Evolutionary conservation across 768 basidiomycete species (phyloP).

Genomic region (Cystofilobasidium bisporidii): DNA sequence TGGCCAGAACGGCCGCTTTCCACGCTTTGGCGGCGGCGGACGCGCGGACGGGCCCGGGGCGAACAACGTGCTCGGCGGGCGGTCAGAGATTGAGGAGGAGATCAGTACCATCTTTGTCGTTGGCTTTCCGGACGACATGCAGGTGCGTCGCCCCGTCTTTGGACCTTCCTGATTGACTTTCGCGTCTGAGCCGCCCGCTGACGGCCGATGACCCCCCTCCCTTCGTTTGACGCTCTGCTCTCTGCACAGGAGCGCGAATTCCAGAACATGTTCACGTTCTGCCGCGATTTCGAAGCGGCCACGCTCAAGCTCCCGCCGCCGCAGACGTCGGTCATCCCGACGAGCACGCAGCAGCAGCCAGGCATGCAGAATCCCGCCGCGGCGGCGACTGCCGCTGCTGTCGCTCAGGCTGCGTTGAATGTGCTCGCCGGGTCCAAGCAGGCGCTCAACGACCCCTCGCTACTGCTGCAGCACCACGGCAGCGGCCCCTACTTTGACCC

Average conservation of each 20-base stretch:
- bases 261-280: conserved; percentile 98
- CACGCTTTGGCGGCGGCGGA: conserved; percentile 1
- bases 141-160: conserved; percentile 54
- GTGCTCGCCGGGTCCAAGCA: neutral
- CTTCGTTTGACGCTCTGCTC: conserved; percentile 20
- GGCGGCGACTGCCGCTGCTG: conserved; percentile 5
- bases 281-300: conserved; percentile 88
- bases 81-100: conserved; percentile 50
- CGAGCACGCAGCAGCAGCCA: conserved; percentile 2
- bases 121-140: conserved; percentile 98
- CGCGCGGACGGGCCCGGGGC: neutral
- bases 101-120: conserved; percentile 97
- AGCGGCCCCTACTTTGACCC: conserved; percentile 15
- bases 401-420: conserved; percentile 4
- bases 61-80: conserved; percentile 27
- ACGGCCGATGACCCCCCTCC: too few species aligned
- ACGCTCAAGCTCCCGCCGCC: conserved; percentile 78
- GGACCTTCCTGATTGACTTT: too few species aligned
- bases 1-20: conserved; percentile 7
- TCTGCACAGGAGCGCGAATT: conserved; percentile 83
- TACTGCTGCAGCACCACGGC: neutral
- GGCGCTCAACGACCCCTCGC: neutral
- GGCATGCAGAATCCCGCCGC: conserved; percentile 4
- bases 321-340: conserved; percentile 5
- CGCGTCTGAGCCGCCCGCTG: too few species aligned